Conservation (phyloP, 106 monocot genomes). For the Amphibolis antarctica region DNA sequence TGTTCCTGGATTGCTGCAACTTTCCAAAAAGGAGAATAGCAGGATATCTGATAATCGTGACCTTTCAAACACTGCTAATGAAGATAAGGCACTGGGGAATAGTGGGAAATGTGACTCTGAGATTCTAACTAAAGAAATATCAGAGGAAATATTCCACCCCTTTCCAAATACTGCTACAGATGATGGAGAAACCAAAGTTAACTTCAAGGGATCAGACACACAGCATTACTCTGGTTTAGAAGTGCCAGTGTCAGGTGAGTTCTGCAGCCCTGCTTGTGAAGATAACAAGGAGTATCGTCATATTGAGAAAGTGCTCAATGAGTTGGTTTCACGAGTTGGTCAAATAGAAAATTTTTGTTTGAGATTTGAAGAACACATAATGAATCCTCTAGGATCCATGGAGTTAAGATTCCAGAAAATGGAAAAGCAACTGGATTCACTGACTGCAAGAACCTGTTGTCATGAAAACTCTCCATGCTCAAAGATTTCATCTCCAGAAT, state of each 20-base stretch:
- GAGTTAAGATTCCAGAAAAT: slow-evolving; percentile 53
- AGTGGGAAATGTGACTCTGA: slow-evolving; percentile 10
- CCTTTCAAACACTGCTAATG: slow-evolving; percentile 10
- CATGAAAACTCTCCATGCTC: slow-evolving; percentile 11
- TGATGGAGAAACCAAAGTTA: not conserved
- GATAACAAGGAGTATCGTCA: slow-evolving; percentile 16
- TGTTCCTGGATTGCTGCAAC: slow-evolving; percentile 56
- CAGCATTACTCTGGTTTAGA: not conserved
- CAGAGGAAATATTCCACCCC: slow-evolving; percentile 2
- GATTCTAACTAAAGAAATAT: not conserved
- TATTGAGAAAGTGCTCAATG: slow-evolving; percentile 45
- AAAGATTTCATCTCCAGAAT: slow-evolving; percentile 20
- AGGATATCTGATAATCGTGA: slow-evolving; percentile 14
- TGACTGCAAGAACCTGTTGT: slow-evolving; percentile 17
- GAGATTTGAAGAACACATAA: slow-evolving; percentile 62
- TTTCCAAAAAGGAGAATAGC: slow-evolving; percentile 38
- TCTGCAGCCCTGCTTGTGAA: slow-evolving; percentile 6
- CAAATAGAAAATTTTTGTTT: slow-evolving; percentile 53
- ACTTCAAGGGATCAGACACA: not conserved
- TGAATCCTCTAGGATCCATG: slow-evolving; percentile 59
- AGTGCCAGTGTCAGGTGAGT: not conserved
- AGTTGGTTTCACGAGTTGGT: slow-evolving; percentile 53
- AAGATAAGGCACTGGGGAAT: slow-evolving; percentile 8
- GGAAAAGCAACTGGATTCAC: slow-evolving; percentile 43
- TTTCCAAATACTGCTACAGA: not conserved